A percentile compares a stretch with the other conserved stretches of the same genome.
Evolutionary conservation across 2,329 filamentous ascomycete genomes (phyloP).

Genomic region (Alternaria ventricosa): DNA sequence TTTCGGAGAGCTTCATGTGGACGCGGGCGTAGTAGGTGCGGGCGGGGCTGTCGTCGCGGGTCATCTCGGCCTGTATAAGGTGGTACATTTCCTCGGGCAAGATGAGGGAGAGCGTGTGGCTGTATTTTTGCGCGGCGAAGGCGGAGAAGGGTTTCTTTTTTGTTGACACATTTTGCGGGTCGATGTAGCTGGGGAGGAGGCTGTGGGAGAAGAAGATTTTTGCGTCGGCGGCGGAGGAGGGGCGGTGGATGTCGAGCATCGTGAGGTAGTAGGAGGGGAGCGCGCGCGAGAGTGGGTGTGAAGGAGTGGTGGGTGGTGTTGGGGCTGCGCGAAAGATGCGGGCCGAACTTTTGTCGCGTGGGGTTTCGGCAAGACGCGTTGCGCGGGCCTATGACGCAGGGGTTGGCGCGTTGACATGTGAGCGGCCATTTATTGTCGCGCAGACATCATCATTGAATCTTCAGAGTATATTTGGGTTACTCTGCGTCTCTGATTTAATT

Average conservation of each 20-base stretch:
- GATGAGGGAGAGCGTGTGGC: slow-evolving; percentile 76
- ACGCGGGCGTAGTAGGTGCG: slow-evolving; percentile 68
- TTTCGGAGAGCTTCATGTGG: slow-evolving; percentile 72
- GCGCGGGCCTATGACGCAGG: not conserved
- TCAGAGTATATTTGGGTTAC: not conserved
- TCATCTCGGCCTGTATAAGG: too few relatives aligned
- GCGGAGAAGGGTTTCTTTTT: slow-evolving; percentile 80
- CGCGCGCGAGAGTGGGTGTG: not conserved
- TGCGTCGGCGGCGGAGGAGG: slow-evolving; percentile 48
- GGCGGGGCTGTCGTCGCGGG: slow-evolving; percentile 35
- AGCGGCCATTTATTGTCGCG: not conserved
- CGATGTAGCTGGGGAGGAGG: slow-evolving; percentile 69
- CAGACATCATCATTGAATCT: not conserved
- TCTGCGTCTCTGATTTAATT: not conserved
- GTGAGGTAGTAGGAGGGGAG: not conserved
- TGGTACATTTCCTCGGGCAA: slow-evolving; percentile 68
- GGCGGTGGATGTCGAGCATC: slow-evolving; percentile 47
- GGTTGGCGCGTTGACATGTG: slow-evolving; percentile 8
- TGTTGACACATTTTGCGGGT: slow-evolving; percentile 61
- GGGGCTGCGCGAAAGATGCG: not conserved
- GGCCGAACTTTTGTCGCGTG: slow-evolving; percentile 7
- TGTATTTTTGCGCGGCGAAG: slow-evolving; percentile 69
- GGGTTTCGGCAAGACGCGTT: slow-evolving; percentile 8
- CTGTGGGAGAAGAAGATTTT: slow-evolving; percentile 80
- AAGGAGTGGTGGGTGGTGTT: not conserved